phyloP scores from a whole-genome alignment of 2,329 filamentous ascomycete species.

The Claviceps capensis region DNA sequence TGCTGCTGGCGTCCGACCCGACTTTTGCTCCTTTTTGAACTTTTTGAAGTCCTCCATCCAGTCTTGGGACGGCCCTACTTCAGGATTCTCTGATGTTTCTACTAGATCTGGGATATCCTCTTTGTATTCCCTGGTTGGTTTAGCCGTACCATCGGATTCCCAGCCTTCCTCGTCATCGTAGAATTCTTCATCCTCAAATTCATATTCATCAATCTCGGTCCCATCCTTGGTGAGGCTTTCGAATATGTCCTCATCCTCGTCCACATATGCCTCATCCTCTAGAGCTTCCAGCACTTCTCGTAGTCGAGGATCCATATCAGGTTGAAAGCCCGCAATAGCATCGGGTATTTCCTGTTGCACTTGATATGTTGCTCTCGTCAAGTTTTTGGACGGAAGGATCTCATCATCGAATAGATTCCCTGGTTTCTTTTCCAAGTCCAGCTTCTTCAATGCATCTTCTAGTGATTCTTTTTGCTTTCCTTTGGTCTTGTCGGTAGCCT shows the following conservation, averaged over 20 bases:
- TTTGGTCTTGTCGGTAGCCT: conserved; percentile 59
- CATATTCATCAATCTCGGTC: conserved; percentile 60
- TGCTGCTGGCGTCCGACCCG: conserved; percentile 18
- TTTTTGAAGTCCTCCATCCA: conserved; percentile 91
- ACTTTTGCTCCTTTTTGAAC: conserved; percentile 72
- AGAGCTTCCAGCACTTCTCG: conserved; percentile 85
- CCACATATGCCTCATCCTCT: conserved; percentile 91
- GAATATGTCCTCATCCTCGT: conserved; percentile 81
- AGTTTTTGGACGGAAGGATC: conserved; percentile 66
- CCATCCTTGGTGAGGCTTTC: conserved; percentile 54
- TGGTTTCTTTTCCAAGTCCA: conserved; percentile 41
- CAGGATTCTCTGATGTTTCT: conserved; percentile 31
- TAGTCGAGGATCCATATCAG: conserved; percentile 90
- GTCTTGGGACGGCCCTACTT: conserved; percentile 55
- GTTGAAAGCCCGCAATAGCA: conserved; percentile 82
- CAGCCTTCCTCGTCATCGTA: conserved; percentile 65
- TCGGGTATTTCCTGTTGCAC: conserved; percentile 89
- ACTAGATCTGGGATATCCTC: conserved; percentile 36
- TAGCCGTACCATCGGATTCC: conserved; percentile 89
- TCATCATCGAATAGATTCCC: conserved; percentile 55
- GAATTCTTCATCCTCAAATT: conserved; percentile 58
- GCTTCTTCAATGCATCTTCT: conserved; percentile 64
- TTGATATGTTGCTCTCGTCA: conserved; percentile 69
- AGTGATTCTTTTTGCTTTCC: conserved; percentile 63
- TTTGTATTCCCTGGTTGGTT: conserved; percentile 48